Conservation (phyloP, 1,284 basidiomycete genomes). For the Pseudozyma sp. region DNA sequence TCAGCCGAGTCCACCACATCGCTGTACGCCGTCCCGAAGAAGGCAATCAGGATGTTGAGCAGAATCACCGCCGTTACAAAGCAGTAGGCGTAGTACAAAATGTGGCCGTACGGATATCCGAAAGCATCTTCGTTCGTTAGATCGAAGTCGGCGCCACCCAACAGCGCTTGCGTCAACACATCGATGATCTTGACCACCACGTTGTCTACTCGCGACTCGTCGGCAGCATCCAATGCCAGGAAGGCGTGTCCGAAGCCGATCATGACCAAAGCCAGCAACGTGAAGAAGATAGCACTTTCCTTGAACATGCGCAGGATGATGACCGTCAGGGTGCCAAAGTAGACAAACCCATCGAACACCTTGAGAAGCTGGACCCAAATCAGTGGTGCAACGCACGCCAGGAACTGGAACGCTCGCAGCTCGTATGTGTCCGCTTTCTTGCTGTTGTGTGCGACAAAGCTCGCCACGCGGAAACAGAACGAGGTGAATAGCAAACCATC, state of each 20-base stretch:
- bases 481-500: constrained; percentile 50
- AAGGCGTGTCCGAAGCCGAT: constrained; percentile 87
- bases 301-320: constrained; percentile 80
- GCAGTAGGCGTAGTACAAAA: constrained; percentile 77
- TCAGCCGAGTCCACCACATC: constrained; percentile 58
- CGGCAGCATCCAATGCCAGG: constrained; percentile 89
- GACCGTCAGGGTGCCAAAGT: constrained; percentile 68
- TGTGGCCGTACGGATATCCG: constrained; percentile 74
- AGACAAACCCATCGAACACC: constrained; percentile 71
- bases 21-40: constrained; percentile 73
- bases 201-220: constrained; percentile 76
- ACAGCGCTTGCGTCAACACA: constrained; percentile 81
- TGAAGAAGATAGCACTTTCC: constrained; percentile 76
- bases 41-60: constrained; percentile 82
- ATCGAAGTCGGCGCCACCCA: constrained; percentile 71
- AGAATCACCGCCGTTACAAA: constrained; percentile 54
- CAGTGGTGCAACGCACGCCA: constrained; percentile 62
- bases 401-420: constrained; percentile 57
- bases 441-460: constrained; percentile 43
- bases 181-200: constrained; percentile 76
- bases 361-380: constrained; percentile 62
- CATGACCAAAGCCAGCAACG: constrained; percentile 81
- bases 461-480: constrained; percentile 52
- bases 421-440: constrained; percentile 38
- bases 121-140: constrained; percentile 42